Percentiles rank a stretch among this genome's conserved stretches.
These are phyloP conservation scores for Monosporascus ibericus DNA, from an alignment of 2,329 filamentous ascomycete species.

Conservation along the genomic window DNA sequence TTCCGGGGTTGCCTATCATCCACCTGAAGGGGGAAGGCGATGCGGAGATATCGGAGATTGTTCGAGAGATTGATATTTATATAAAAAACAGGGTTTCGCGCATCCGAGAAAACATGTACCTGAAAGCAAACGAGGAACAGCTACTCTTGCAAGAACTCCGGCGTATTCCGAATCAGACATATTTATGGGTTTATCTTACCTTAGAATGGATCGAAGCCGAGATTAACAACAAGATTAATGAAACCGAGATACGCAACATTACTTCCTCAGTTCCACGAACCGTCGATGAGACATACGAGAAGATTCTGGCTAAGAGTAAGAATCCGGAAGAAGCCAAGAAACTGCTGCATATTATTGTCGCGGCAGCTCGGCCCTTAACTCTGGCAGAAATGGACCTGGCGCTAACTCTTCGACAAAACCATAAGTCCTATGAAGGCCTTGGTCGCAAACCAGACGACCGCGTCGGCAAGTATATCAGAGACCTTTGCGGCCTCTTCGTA, in stretches of 20 bases:
- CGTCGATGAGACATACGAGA: slow-evolving; percentile 28
- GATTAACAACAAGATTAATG: slow-evolving; percentile 5
- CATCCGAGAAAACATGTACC: background rate
- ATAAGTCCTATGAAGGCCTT: no score
- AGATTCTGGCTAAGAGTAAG: slow-evolving; percentile 25
- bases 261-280: slow-evolving; percentile 11
- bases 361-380: slow-evolving; percentile 25
- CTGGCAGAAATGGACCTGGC: slow-evolving; percentile 24
- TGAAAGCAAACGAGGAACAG: background rate
- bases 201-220: slow-evolving; percentile 10
- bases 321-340: slow-evolving; percentile 19
- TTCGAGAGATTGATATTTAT: slow-evolving; percentile 23
- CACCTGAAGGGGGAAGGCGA: slow-evolving; percentile 22
- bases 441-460: slow-evolving; percentile 1
- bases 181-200: slow-evolving; percentile 18
- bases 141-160: slow-evolving; percentile 7
- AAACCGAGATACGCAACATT: no score
- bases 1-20: slow-evolving; percentile 16
- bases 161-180: slow-evolving; percentile 15
- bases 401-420: slow-evolving; percentile 13
- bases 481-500: slow-evolving; percentile 31
- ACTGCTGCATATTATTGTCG: slow-evolving; percentile 30
- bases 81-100: slow-evolving; percentile 18
- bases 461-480: slow-evolving; percentile 14
- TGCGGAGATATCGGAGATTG: slow-evolving; percentile 20